phyloP scores from a whole-genome alignment of 2,329 filamentous ascomycete genomes.

The Lithohypha guttulata region DNA sequence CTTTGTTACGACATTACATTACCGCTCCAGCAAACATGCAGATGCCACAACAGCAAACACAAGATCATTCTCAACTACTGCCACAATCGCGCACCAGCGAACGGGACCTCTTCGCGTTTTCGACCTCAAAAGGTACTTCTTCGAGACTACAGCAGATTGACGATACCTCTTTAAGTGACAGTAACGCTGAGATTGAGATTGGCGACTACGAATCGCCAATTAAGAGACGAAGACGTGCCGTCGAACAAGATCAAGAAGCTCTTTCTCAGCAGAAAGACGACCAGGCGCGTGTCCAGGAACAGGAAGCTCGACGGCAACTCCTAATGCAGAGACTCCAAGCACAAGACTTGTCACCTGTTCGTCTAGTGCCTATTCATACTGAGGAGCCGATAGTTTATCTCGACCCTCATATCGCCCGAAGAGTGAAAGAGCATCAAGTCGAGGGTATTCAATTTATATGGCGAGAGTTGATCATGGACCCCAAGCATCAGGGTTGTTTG shows the following conservation, averaged over 20 bases:
- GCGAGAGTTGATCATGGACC: slow-evolving; percentile 62
- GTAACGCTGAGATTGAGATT: neutral
- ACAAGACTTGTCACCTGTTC: slow-evolving; percentile 12
- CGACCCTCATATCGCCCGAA: slow-evolving; percentile 49
- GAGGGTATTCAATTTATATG: slow-evolving; percentile 78
- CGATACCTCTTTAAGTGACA: neutral
- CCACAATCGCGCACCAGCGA: neutral
- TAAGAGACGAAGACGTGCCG: slow-evolving; percentile 38
- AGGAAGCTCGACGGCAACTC: slow-evolving; percentile 40
- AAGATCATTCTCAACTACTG: neutral
- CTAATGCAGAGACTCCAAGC: slow-evolving; percentile 18
- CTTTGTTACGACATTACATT: slow-evolving; percentile 3
- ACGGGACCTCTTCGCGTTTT: neutral
- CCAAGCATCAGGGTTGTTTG: slow-evolving; percentile 60
- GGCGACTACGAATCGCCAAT: slow-evolving; percentile 25
- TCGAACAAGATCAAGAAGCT: slow-evolving; percentile 40
- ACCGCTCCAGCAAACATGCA: too few relatives aligned
- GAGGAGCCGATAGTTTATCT: slow-evolving; percentile 41
- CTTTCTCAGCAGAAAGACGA: slow-evolving; percentile 47
- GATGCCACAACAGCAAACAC: slow-evolving; percentile 23
- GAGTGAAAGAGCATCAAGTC: slow-evolving; percentile 71
- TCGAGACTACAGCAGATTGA: neutral
- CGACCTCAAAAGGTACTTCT: neutral
- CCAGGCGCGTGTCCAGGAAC: slow-evolving; percentile 41
- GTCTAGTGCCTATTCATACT: slow-evolving; percentile 31